Evolutionary conservation across 164 flowering plant genomes (phyloP), one percentile per base, ranked within the genome.

Genomic region (Tetracentron sinense): DNA sequence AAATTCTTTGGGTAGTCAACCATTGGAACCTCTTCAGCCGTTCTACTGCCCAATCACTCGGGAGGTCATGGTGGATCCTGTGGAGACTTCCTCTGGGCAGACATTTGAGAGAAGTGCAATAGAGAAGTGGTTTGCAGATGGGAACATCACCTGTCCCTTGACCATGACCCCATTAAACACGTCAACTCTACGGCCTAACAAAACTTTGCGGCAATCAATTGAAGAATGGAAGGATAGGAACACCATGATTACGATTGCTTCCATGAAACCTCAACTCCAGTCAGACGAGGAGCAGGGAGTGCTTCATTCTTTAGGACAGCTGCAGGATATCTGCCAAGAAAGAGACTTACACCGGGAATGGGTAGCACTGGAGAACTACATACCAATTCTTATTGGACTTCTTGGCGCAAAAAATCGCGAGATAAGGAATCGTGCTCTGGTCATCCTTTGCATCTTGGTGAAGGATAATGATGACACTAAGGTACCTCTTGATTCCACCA

Each of bases 141-240:
- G 87, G 65, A 81, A 74, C 53, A 67, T 60, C 23, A 27, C 63
- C 10, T 88, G 95, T 65, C 95, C 95, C n/a, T 28, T 85, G 64
- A 88, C 91, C 51, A 64, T 31, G 74, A 79, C 57, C 16, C 74
- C 76, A 15, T 61, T 88, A n/a, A 73, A 80, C 44, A 66, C 68
- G 10, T 72, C 77, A 60, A 42, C 70, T 63, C 68, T 88, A 44
- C 77, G 88, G 35, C 87, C 91, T 17, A 88, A 88, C 66, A 84
- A 83, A 72, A 81, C 82, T 53, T 72, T 88, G 28, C 75, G 85
- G 63, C 88, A 84, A 62, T 88, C 95, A 33, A 85, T 88, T 68
- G 91, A 85, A 67, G 95, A 88, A 68, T 88, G 95, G 95, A 83
- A 76, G 72, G 94, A 85, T 31, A 76, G 95, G 55, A 88, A 88